A percentile compares a stretch with the other conserved stretches of the same genome.
These are phyloP conservation scores for Pleurotus tuoliensis DNA, from an alignment of 768 basidiomycete species.

Conservation along the genomic window DNA sequence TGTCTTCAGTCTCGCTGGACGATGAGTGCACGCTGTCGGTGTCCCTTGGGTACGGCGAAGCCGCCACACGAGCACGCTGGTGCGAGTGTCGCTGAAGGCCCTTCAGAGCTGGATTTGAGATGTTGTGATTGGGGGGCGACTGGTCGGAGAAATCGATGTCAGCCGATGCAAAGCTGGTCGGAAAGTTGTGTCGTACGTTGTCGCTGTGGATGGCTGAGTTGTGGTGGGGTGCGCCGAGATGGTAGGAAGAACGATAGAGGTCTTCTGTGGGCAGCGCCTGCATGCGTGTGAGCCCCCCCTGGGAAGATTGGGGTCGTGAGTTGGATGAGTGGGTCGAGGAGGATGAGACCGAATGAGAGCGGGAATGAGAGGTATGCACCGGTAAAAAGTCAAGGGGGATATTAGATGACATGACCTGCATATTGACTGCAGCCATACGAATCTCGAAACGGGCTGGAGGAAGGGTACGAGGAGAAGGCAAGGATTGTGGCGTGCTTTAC, in stretches of 20 bases:
- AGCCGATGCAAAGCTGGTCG: constrained; percentile 14
- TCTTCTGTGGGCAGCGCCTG: constrained; percentile 58
- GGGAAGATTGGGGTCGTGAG: constrained; percentile 77
- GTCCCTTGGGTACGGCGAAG: constrained; percentile 84
- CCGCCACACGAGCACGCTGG: constrained; percentile 74
- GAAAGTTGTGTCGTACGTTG: constrained; percentile 32
- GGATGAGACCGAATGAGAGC: constrained; percentile 77
- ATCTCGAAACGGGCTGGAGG: constrained; percentile 10
- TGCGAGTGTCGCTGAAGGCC: constrained; percentile 72
- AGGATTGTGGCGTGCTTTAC: constrained; percentile 34
- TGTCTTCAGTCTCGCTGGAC: constrained; percentile 85
- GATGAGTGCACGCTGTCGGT: constrained; percentile 85
- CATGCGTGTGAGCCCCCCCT: constrained; percentile 55
- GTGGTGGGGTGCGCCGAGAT: constrained; percentile 36
- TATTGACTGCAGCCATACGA: constrained; percentile 69
- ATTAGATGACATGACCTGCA: constrained; percentile 66
- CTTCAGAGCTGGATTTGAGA: constrained; percentile 74
- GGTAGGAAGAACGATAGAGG: constrained; percentile 65
- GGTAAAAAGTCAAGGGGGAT: constrained; percentile 72
- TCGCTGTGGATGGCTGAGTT: constrained; percentile 41
- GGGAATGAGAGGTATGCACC: constrained; percentile 58
- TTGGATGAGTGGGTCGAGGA: constrained; percentile 68
- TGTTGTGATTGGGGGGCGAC: constrained; percentile 73
- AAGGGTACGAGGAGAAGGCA: constrained; percentile 16
- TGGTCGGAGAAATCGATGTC: constrained; percentile 33